phyloP scores from a whole-genome alignment of 1,284 basidiomycete genomes.

The Schizophyllum amplum region DNA sequence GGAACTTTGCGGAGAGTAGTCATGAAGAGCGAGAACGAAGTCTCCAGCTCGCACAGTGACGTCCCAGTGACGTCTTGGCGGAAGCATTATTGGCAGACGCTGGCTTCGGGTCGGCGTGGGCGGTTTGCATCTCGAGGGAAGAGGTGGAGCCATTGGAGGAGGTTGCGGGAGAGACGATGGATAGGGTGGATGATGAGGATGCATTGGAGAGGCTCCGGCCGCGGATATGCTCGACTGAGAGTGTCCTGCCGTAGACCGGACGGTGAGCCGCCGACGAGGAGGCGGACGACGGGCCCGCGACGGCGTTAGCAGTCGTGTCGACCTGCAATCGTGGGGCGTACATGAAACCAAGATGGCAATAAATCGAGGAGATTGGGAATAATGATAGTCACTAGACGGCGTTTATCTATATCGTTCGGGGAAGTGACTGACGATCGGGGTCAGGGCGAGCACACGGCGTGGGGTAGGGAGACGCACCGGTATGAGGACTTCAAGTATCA shows the following conservation, averaged over 20 bases:
- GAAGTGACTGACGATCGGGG: background rate
- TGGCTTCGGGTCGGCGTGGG: conserved; percentile 16
- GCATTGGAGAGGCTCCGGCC: conserved; percentile 43
- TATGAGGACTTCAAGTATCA: background rate
- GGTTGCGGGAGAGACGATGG: conserved; percentile 42
- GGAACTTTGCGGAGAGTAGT: conserved; percentile 67
- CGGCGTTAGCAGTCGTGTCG: background rate
- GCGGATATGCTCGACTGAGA: conserved; percentile 17
- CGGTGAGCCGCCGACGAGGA: background rate
- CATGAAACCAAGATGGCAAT: background rate
- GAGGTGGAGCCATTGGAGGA: conserved; percentile 47
- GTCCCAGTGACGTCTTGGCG: conserved; percentile 29
- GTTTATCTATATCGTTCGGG: background rate
- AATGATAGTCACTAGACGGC: background rate
- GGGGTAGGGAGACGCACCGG: background rate
- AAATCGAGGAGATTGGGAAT: background rate
- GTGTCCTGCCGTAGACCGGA: background rate
- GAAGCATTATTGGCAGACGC: conserved; percentile 27
- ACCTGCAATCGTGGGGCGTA: background rate
- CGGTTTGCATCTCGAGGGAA: conserved; percentile 33
- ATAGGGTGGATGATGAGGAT: conserved; percentile 50
- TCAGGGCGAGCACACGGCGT: background rate
- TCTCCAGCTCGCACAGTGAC: conserved; percentile 40
- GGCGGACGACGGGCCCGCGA: background rate
- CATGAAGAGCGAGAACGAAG: conserved; percentile 83